phyloP scores from a whole-genome alignment of 2,329 filamentous ascomycete species.

The Diplodia corticola region DNA sequence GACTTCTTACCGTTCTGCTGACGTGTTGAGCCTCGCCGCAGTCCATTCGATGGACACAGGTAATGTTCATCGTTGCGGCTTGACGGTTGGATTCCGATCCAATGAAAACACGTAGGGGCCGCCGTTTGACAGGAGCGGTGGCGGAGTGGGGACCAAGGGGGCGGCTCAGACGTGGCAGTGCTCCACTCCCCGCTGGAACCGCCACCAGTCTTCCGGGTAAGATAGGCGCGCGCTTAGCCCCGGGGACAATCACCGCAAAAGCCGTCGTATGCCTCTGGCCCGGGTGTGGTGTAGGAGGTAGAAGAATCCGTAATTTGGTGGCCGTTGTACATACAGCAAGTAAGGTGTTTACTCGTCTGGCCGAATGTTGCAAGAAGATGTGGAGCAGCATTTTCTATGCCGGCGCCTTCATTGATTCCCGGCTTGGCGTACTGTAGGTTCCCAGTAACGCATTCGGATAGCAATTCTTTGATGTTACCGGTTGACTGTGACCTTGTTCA shows the following conservation, averaged over 20 bases:
- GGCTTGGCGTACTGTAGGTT: too few relatives aligned
- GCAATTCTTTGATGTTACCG: too few relatives aligned
- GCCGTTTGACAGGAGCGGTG: not conserved
- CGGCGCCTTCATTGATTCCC: too few relatives aligned
- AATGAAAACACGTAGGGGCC: not conserved
- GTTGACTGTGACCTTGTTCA: too few relatives aligned
- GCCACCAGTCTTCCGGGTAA: not conserved
- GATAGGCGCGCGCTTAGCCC: not conserved
- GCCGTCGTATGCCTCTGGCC: too few relatives aligned
- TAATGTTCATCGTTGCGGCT: not conserved
- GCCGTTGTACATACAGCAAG: too few relatives aligned
- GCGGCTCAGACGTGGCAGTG: conserved; percentile 14
- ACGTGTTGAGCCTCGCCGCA: not conserved
- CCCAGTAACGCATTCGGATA: too few relatives aligned
- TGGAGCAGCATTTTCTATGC: too few relatives aligned
- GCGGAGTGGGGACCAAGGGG: conserved; percentile 6
- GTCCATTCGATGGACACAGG: not conserved
- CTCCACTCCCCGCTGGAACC: not conserved
- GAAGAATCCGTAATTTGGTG: too few relatives aligned
- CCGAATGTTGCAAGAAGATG: too few relatives aligned
- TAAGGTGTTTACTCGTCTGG: too few relatives aligned
- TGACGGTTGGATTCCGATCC: not conserved
- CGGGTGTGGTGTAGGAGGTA: too few relatives aligned
- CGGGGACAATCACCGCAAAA: not conserved
- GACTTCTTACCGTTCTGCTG: not conserved